Percentiles rank a stretch among this genome's conserved stretches.
phyloP scores from a whole-genome alignment of 2,329 filamentous ascomycete species.

The Penicillium sp. region DNA sequence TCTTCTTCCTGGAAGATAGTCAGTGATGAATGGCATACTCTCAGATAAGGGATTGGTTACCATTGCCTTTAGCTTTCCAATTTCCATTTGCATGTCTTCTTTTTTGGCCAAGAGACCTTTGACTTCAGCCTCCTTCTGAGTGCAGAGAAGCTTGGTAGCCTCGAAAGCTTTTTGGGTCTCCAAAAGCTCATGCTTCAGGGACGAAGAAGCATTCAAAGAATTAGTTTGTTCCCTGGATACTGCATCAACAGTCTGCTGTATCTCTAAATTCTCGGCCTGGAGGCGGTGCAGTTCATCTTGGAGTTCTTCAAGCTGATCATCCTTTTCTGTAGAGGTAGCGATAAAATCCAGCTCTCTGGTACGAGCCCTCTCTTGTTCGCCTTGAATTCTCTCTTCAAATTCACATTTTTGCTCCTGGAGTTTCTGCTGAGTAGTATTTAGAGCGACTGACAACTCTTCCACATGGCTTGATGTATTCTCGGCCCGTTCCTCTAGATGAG shows the following conservation, averaged over 20 bases:
- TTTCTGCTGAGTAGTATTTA: slow-evolving; percentile 35
- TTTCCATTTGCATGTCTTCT: slow-evolving; percentile 15
- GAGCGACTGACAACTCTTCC: slow-evolving; percentile 34
- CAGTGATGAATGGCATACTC: background rate
- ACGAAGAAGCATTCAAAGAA: slow-evolving; percentile 18
- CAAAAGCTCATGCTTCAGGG: slow-evolving; percentile 30
- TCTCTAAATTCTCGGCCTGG: slow-evolving; percentile 21
- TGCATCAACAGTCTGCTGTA: slow-evolving; percentile 21
- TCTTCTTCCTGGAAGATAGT: slow-evolving; percentile 25
- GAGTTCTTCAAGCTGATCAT: slow-evolving; percentile 46
- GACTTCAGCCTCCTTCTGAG: slow-evolving; percentile 29
- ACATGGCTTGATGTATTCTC: slow-evolving; percentile 39
- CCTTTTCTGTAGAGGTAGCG: slow-evolving; percentile 44
- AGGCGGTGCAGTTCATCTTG: slow-evolving; percentile 35
- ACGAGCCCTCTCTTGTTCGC: slow-evolving; percentile 30
- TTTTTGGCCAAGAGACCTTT: slow-evolving; percentile 22
- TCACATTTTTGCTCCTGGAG: slow-evolving; percentile 37
- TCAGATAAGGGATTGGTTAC: slow-evolving; percentile 17
- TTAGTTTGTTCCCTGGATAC: slow-evolving; percentile 26
- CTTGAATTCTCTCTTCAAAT: slow-evolving; percentile 30
- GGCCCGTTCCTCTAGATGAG: slow-evolving; percentile 38
- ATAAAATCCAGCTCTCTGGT: slow-evolving; percentile 45
- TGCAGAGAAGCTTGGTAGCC: slow-evolving; percentile 15
- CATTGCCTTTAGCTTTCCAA: slow-evolving; percentile 21
- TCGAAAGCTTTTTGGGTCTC: slow-evolving; percentile 24